phyloP scores from a whole-genome alignment of 2,329 filamentous ascomycete species.

The Fonsecaea nubica region DNA sequence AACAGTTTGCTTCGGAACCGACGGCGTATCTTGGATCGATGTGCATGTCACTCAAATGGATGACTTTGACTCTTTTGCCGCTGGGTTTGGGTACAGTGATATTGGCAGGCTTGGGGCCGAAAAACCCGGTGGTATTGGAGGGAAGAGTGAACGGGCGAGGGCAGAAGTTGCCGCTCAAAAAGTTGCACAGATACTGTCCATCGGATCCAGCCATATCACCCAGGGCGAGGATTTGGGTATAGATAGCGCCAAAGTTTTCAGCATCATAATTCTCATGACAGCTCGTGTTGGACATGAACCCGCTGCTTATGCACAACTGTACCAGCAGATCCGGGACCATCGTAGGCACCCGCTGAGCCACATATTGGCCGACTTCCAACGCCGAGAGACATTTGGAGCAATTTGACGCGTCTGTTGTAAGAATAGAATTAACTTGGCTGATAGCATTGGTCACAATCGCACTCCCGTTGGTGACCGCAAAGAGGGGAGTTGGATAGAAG shows the following conservation, averaged over 20 bases:
- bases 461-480: constrained; percentile 50
- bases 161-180: constrained; percentile 58
- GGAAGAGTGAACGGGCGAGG: constrained; percentile 53
- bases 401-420: constrained; percentile 49
- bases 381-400: constrained; percentile 63
- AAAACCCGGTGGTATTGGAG: constrained; percentile 54
- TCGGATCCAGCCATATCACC: constrained; percentile 62
- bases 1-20: constrained; percentile 62
- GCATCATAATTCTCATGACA: constrained; percentile 58
- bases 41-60: constrained; percentile 64
- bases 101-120: constrained; percentile 62
- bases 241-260: constrained; percentile 60
- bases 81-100: constrained; percentile 54
- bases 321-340: constrained; percentile 60
- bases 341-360: constrained; percentile 58
- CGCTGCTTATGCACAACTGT: constrained; percentile 57
- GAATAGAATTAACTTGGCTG: constrained; percentile 55
- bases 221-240: constrained; percentile 63
- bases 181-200: constrained; percentile 64
- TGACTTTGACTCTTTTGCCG: constrained; percentile 62
- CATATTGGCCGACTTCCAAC: constrained; percentile 58
- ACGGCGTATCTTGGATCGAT: constrained; percentile 62
- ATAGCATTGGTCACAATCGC: constrained; percentile 45
- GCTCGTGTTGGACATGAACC: constrained; percentile 54
- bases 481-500: constrained; percentile 56